Base-by-base conservation (phyloP, 2,329 filamentous ascomycete species). In the Achaetomium macrosporum region DNA sequence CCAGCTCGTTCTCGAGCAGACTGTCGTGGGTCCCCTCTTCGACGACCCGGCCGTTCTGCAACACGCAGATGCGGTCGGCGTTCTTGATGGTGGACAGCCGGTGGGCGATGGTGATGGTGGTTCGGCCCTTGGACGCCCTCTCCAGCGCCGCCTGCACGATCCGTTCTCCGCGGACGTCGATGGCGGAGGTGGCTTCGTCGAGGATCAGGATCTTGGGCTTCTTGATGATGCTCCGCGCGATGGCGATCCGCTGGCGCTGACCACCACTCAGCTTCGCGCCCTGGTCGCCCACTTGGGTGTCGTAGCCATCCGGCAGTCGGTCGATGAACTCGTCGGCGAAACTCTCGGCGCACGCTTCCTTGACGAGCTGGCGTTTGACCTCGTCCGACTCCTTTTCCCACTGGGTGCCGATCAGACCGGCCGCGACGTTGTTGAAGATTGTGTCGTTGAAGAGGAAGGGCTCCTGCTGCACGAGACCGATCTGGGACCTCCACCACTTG, bases 251-350 rank as follows among this genome's bases (percentile, higher is more conserved):
- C 67, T 89, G 85, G 50, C 84, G 83, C 68, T 88, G 85, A 0
- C 85, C 85, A n/a, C 85, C 85, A 11, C 85, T 89, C 1, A 95
- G 72, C 64, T 88, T 89, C 44, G 86, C 84, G 5, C 89, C 89
- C 29, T 79, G 79, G 63, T 92, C 88, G 1, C 89, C 89, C 1
- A 93, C 88, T 9, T 79, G 69, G 0, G 88, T 90, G 5, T 85
- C 77, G 63, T 91, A 91, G 1, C 82, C 47, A 12, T 77, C 68
- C 1, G 85, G 84, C 3, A 88, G 71, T 17, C 76, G 76, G 43
- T 79, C 74, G 51, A 88, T 83, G 60, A 85, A 88, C 54, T 87
- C 84, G 58, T 85, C 79, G 0, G 84, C 84, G 65, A 85, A 87
- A 0, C 84, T 79, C 63, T 87, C 82, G 41, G 74, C 72, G 57